A percentile compares a stretch with the other conserved stretches of the same genome.
These are phyloP conservation scores for Boletus sp. DNA, from an alignment of 768 basidiomycete species.

Conservation along the genomic window DNA sequence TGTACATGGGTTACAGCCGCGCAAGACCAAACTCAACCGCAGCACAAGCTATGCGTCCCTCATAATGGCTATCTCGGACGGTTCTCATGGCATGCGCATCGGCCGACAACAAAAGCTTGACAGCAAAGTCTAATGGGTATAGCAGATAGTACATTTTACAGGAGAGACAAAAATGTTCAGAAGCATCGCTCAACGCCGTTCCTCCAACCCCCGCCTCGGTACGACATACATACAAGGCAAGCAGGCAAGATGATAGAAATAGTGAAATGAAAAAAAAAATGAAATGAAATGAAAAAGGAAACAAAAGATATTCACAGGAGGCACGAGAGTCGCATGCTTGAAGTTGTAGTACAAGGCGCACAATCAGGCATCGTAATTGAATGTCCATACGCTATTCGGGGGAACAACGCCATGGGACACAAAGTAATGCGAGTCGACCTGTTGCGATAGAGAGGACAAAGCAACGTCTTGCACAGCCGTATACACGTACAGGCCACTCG, in stretches of 20 bases:
- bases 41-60: neutral
- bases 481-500: conserved; percentile 20
- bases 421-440: conserved; percentile 12
- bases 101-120: neutral
- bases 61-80: neutral
- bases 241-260: conserved; percentile 15
- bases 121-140: conserved; percentile 29
- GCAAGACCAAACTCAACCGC: neutral
- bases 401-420: conserved; percentile 15
- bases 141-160: conserved; percentile 23
- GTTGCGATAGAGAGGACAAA: conserved; percentile 7
- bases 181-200: conserved; percentile 14
- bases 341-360: neutral
- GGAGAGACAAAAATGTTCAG: conserved; percentile 19
- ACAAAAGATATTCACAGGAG: conserved; percentile 23
- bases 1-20: neutral
- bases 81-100: neutral
- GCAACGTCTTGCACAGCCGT: conserved; percentile 14
- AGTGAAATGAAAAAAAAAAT: conserved; percentile 3
- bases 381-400: conserved; percentile 14
- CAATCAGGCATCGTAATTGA: conserved; percentile 14
- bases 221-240: conserved; percentile 27
- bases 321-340: conserved; percentile 6
- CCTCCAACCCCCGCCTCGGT: conserved; percentile 16
- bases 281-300: too few species aligned